phyloP scores from a whole-genome alignment of 75 land plant genomes.

The Cryptomeria japonica region DNA sequence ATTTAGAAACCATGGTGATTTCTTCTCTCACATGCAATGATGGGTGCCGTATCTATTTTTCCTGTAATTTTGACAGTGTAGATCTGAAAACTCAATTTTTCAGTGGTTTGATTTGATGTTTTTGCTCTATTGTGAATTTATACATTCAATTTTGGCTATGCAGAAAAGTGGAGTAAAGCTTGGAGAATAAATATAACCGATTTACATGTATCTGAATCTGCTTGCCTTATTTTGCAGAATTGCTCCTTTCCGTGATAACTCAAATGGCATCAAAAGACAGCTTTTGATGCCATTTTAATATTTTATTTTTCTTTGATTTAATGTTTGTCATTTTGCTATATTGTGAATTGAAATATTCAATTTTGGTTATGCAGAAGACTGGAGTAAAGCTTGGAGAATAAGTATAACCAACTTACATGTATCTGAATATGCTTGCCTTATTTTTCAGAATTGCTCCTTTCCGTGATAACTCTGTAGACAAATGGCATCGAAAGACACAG shows the following conservation, averaged over 20 bases:
- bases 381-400: not conserved
- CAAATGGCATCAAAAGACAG: slow-evolving; percentile 93
- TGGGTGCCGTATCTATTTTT: not conserved
- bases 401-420: not conserved
- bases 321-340: not conserved
- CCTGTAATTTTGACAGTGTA: not conserved
- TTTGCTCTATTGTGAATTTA: not conserved
- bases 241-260: no score
- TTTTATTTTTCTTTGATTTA: not conserved
- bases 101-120: not conserved
- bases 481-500: slow-evolving; percentile 95
- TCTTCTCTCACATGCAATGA: not conserved
- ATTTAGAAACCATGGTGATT: not conserved
- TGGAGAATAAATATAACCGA: no score
- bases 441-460: slow-evolving; percentile 70
- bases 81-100: not conserved
- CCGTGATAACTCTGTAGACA: slow-evolving; percentile 81
- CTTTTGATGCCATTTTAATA: no score
- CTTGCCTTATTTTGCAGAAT: no score
- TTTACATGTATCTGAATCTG: not conserved
- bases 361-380: not conserved
- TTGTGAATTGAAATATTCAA: not conserved
- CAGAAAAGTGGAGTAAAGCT: not conserved
- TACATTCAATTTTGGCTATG: not conserved
- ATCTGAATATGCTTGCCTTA: not conserved